phyloP scores from a whole-genome alignment of 2,329 filamentous ascomycete genomes.

The Beauveria scarabaeidicola region DNA sequence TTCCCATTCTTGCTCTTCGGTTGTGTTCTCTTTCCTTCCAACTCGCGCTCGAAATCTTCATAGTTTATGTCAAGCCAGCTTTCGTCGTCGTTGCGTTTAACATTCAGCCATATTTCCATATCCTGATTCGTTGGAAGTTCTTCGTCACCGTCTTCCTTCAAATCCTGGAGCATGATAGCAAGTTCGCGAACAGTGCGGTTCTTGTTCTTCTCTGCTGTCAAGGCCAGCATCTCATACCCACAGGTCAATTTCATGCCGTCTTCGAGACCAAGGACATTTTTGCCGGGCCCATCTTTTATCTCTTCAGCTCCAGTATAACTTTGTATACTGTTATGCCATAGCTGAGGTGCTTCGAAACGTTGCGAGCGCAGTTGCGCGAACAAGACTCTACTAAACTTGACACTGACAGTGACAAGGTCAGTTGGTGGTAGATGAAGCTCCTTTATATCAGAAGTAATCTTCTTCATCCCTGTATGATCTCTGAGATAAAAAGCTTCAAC shows the following conservation, averaged over 20 bases:
- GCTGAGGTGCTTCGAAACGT: slow-evolving; percentile 59
- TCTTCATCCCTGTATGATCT: slow-evolving; percentile 67
- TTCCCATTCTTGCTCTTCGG: slow-evolving; percentile 27
- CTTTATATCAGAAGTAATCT: slow-evolving; percentile 48
- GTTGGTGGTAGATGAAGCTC: slow-evolving; percentile 60
- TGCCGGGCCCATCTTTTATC: slow-evolving; percentile 12
- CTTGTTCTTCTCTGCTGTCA: slow-evolving; percentile 58
- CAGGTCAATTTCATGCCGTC: slow-evolving; percentile 83
- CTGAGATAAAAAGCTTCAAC: slow-evolving; percentile 89
- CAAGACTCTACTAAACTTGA: slow-evolving; percentile 77
- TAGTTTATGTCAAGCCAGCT: slow-evolving; percentile 90
- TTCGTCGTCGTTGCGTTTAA: slow-evolving; percentile 67
- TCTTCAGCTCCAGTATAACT: not conserved
- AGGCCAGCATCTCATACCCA: slow-evolving; percentile 81
- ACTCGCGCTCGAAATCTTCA: slow-evolving; percentile 75
- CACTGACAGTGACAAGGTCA: slow-evolving; percentile 72
- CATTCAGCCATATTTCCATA: slow-evolving; percentile 60
- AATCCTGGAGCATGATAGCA: slow-evolving; percentile 64
- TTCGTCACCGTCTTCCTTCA: slow-evolving; percentile 60
- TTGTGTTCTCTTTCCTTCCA: slow-evolving; percentile 41
- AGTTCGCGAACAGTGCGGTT: slow-evolving; percentile 66
- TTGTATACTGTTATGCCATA: slow-evolving; percentile 32
- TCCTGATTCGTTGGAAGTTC: slow-evolving; percentile 62
- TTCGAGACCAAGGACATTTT: slow-evolving; percentile 37
- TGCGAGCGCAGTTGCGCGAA: slow-evolving; percentile 89